phyloP scores from a whole-genome alignment of 1,139 yeast genomes.

The Spathaspora sp. region DNA sequence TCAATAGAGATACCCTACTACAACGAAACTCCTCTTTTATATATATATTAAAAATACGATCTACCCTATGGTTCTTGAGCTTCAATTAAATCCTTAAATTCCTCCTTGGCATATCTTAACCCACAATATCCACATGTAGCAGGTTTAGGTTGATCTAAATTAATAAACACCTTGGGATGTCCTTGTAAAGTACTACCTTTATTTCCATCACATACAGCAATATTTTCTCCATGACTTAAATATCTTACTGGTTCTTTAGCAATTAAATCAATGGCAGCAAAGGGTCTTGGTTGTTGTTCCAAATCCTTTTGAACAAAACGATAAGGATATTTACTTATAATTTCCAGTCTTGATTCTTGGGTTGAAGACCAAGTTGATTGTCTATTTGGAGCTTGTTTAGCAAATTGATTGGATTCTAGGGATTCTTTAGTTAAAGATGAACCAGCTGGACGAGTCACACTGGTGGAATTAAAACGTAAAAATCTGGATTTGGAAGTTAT shows the following conservation, averaged over 20 bases:
- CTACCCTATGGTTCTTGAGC: slow-evolving; percentile 13
- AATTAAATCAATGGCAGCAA: slow-evolving; percentile 82
- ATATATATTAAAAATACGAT: not conserved
- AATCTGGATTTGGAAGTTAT: slow-evolving; percentile 2
- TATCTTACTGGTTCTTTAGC: slow-evolving; percentile 71
- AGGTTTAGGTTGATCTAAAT: slow-evolving; percentile 72
- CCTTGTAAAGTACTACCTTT: slow-evolving; percentile 70
- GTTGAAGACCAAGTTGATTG: slow-evolving; percentile 66
- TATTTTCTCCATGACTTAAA: slow-evolving; percentile 48
- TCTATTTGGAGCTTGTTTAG: slow-evolving; percentile 76
- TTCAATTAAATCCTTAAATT: slow-evolving; percentile 41
- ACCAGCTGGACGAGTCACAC: slow-evolving; percentile 11
- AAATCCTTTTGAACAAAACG: slow-evolving; percentile 75
- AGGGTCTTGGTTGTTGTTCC: slow-evolving; percentile 70
- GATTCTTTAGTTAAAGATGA: slow-evolving; percentile 32
- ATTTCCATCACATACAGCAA: slow-evolving; percentile 87
- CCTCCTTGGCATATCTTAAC: slow-evolving; percentile 59
- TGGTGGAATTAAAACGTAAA: slow-evolving; percentile 5
- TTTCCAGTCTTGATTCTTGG: slow-evolving; percentile 63
- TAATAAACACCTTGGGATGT: slow-evolving; percentile 82
- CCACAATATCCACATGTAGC: slow-evolving; percentile 83
- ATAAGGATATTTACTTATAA: slow-evolving; percentile 53
- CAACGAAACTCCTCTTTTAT: not conserved
- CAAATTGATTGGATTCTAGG: slow-evolving; percentile 33
- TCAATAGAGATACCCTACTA: too few species aligned